phyloP scores from a whole-genome alignment of 768 basidiomycete genomes.

The Lanmaoa rubissima region DNA sequence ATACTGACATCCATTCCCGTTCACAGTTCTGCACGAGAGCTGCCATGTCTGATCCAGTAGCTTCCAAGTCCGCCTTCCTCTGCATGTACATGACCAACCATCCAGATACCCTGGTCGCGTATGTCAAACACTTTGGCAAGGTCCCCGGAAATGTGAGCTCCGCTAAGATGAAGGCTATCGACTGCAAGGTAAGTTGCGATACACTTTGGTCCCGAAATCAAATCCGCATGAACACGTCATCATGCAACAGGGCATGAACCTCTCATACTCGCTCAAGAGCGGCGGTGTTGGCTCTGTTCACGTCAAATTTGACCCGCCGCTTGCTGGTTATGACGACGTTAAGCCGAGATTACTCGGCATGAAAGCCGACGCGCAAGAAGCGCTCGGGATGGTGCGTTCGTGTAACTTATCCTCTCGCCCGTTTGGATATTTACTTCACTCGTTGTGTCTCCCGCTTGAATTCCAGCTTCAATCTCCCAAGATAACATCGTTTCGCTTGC shows the following conservation, averaged over 20 bases:
- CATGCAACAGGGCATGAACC: constrained; percentile 57
- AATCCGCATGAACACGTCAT: neutral
- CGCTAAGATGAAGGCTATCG: constrained; percentile 72
- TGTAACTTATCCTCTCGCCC: neutral
- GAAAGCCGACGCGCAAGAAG: constrained; percentile 79
- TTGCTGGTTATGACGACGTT: constrained; percentile 75
- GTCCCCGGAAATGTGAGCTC: constrained; percentile 50
- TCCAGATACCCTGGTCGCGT: constrained; percentile 81
- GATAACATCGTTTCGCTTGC: constrained; percentile 55
- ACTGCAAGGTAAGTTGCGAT: constrained; percentile 50
- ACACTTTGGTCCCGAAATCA: neutral
- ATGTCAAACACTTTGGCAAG: constrained; percentile 75
- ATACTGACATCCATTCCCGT: neutral
- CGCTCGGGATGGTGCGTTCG: constrained; percentile 68
- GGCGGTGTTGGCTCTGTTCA: constrained; percentile 44
- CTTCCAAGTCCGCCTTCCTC: constrained; percentile 71
- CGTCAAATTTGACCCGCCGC: constrained; percentile 67
- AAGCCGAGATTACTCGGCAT: constrained; percentile 77
- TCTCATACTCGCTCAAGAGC: constrained; percentile 57
- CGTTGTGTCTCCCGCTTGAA: neutral
- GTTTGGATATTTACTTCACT: neutral
- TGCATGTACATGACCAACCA: constrained; percentile 85
- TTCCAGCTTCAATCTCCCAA: constrained; percentile 61
- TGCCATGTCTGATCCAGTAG: constrained; percentile 67
- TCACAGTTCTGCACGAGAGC: neutral